Base-by-base conservation (phyloP, 2,329 filamentous ascomycete species). In the Ophiostoma sp. region DNA sequence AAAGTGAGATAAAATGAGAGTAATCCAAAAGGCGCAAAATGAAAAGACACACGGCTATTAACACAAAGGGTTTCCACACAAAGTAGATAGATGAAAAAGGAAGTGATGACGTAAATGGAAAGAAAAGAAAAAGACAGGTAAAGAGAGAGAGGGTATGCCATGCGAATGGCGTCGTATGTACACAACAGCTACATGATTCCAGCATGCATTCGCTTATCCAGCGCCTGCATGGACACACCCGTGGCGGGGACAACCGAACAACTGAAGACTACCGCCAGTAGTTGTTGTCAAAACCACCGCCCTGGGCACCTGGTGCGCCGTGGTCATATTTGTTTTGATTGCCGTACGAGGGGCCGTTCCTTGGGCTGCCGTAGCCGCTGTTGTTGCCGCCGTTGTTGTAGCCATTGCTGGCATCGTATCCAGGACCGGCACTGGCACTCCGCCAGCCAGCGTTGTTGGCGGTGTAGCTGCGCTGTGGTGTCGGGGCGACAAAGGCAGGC, bases 401-500 rank as follows among this genome's bases (percentile, higher is more conserved):
- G n/a, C 33, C 12, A 17, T 17, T 28, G 36, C 22, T 12, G 36
- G 33, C 36, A 25, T 17, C 22, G 5, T 66, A 66, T n/a, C 36
- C 22, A 66, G 61, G 61, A 17, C n/a, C 61, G 6, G 61, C n/a
- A 4, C 36, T 66, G 11, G 36, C 61, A 25, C 36, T 45, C 2
- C 61, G 61, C 61, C 61, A 66, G n/a, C 36, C 61, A 28, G 61
- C 36, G 22, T 66, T 55, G 22, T 66, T 55, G 11, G 72, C 33
- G 11, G 74, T 77, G 64, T 71, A 75, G 71, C 74, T 75, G 31
- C 76, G 74, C 50, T 73, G 74, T 17, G 76, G 76, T 12, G 55
- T 66, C 17, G 50, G 57, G 2, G 36, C 42, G 4, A 19, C 55
- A 45, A 39, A 64, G 17, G 64, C 70, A 12, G 75, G 74, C 50